Conservation (phyloP, 225 moss, liverwort and hornwort genomes). For the Ulota crispa region DNA sequence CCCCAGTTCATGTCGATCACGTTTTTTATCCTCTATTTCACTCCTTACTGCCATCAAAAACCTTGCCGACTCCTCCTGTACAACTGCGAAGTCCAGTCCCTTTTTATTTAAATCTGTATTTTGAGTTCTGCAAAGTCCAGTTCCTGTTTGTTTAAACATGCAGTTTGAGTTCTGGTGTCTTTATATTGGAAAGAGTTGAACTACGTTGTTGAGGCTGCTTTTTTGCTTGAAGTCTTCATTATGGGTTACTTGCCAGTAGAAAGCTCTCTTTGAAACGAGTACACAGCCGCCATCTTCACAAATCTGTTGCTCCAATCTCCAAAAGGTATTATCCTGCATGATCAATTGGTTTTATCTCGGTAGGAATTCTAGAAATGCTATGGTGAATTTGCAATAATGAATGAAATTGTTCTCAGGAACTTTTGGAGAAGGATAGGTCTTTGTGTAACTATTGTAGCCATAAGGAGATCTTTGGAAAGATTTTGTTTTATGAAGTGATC, state of each 20-base stretch:
- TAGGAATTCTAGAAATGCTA: background rate
- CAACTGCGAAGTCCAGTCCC: background rate
- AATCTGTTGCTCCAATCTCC: background rate
- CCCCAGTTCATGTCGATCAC: conserved; percentile 18
- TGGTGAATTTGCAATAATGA: too few species aligned
- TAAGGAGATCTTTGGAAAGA: background rate
- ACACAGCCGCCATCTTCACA: background rate
- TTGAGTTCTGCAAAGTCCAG: background rate
- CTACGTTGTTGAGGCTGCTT: background rate
- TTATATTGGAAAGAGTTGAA: background rate
- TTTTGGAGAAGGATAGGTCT: background rate
- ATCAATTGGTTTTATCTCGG: too few species aligned
- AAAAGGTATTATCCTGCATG: background rate
- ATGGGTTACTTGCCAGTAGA: background rate
- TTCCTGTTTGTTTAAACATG: background rate
- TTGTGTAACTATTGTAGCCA: background rate
- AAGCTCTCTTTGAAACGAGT: background rate
- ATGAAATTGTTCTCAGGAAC: background rate
- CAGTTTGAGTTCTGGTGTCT: background rate
- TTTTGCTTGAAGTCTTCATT: background rate
- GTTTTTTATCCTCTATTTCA: conserved; percentile 22
- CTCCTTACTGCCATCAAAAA: conserved; percentile 7
- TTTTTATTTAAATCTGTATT: background rate
- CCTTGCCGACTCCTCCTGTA: conserved; percentile 19
- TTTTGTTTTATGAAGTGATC: background rate